Evolutionary conservation across 805 yeast genomes (phyloP).

Genomic region (Tetrapisispora nanseiensis): DNA sequence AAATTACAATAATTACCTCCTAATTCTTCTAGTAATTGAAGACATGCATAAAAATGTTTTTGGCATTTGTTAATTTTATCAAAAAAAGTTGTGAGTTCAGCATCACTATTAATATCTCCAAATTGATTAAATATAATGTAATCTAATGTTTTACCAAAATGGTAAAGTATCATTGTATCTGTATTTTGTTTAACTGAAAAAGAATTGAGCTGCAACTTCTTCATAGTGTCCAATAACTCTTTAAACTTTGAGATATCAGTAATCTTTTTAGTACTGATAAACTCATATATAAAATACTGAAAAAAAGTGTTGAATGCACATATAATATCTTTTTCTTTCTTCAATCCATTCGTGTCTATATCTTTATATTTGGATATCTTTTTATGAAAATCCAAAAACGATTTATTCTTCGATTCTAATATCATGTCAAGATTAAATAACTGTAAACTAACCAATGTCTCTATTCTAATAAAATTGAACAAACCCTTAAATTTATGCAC

Average conservation of each 20-base stretch:
- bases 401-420: neutral
- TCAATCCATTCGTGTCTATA: neutral
- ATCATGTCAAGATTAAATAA: neutral
- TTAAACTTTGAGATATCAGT: neutral
- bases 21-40: constrained; percentile 13
- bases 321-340: neutral
- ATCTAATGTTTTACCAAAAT: constrained; percentile 12
- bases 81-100: constrained; percentile 10
- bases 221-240: constrained; percentile 3
- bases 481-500: neutral
- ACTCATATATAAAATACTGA: constrained; percentile 12
- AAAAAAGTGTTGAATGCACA: constrained; percentile 3
- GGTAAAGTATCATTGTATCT: constrained; percentile 16
- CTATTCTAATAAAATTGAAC: neutral
- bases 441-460: neutral
- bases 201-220: constrained; percentile 7
- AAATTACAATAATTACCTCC: constrained; percentile 9
- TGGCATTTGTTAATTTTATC: constrained; percentile 14
- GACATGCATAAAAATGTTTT: constrained; percentile 10
- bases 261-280: constrained; percentile 4
- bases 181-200: constrained; percentile 17
- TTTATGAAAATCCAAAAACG: neutral
- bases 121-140: neutral
- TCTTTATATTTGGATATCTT: neutral
- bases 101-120: constrained; percentile 7